phyloP scores from a whole-genome alignment of 2,329 filamentous ascomycete genomes.

The Alternaria triticina region DNA sequence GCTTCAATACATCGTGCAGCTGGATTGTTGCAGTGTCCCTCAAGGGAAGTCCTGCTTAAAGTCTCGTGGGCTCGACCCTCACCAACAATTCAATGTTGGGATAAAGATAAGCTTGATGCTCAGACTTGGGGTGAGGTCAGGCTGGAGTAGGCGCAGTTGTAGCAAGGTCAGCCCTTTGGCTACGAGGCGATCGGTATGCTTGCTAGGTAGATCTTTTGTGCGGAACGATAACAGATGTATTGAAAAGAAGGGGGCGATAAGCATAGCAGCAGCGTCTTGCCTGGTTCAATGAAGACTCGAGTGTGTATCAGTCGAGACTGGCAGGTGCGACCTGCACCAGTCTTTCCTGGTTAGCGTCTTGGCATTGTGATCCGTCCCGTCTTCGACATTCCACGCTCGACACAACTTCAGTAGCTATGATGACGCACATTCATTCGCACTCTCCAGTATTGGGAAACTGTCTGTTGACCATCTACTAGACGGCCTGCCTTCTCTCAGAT shows the following conservation, averaged over 20 bases:
- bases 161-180: neutral
- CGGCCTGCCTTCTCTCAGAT: accelerated
- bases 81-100: neutral
- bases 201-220: neutral
- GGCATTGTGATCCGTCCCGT: neutral
- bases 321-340: neutral
- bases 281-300: neutral
- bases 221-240: neutral
- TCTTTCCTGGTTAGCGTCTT: neutral
- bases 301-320: neutral
- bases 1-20: neutral
- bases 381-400: neutral
- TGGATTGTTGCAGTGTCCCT: neutral
- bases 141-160: neutral
- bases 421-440: neutral
- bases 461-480: neutral
- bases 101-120: neutral
- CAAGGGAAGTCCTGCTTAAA: neutral
- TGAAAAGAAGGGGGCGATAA: neutral
- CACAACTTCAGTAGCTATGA: neutral
- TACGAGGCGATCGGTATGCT: neutral
- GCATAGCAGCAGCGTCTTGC: neutral
- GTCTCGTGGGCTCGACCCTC: neutral
- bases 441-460: neutral
- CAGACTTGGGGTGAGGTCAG: neutral